Conservation (phyloP, 2,329 filamentous ascomycete genomes). For the Pestalotiopsis sp. region DNA sequence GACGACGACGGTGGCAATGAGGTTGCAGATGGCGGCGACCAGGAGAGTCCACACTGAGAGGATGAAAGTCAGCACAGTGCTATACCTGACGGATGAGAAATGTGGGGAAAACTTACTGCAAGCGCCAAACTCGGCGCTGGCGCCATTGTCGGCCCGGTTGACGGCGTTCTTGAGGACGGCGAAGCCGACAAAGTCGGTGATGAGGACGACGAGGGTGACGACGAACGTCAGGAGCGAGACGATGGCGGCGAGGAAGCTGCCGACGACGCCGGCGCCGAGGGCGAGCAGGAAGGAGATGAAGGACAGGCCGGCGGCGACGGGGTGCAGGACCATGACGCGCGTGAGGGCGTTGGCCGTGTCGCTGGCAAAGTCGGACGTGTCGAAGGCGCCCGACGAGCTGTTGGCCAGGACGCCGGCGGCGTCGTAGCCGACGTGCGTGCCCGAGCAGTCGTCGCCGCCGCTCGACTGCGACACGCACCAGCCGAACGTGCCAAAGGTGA, state of each 20-base stretch:
- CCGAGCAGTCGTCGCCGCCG: slow-evolving; percentile 25
- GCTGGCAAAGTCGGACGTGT: slow-evolving; percentile 37
- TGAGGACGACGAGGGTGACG: slow-evolving; percentile 43
- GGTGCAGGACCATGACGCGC: slow-evolving; percentile 42
- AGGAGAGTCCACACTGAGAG: slow-evolving; percentile 59
- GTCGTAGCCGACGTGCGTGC: slow-evolving; percentile 29
- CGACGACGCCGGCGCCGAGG: slow-evolving; percentile 44
- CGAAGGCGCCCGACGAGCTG: slow-evolving; percentile 18
- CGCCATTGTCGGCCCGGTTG: slow-evolving; percentile 17
- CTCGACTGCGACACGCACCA: slow-evolving; percentile 36
- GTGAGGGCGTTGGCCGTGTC: slow-evolving; percentile 43
- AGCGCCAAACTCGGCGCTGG: slow-evolving; percentile 49
- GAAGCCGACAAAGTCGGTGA: slow-evolving; percentile 48
- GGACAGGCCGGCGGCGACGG: slow-evolving; percentile 38
- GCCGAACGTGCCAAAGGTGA: slow-evolving; percentile 49
- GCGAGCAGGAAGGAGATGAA: slow-evolving; percentile 50
- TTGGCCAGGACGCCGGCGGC: slow-evolving; percentile 23
- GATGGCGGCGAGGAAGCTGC: slow-evolving; percentile 41
- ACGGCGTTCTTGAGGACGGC: slow-evolving; percentile 32
- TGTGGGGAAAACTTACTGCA: slow-evolving; percentile 28
- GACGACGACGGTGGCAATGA: slow-evolving; percentile 59
- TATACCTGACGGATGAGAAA: no score
- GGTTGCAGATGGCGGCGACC: slow-evolving; percentile 54
- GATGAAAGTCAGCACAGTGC: background rate
- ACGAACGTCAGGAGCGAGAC: slow-evolving; percentile 42